Evolutionary conservation across 345 rosid genomes (phyloP), one percentile per base, ranked within the genome.

Genomic region (Salix brachista): DNA sequence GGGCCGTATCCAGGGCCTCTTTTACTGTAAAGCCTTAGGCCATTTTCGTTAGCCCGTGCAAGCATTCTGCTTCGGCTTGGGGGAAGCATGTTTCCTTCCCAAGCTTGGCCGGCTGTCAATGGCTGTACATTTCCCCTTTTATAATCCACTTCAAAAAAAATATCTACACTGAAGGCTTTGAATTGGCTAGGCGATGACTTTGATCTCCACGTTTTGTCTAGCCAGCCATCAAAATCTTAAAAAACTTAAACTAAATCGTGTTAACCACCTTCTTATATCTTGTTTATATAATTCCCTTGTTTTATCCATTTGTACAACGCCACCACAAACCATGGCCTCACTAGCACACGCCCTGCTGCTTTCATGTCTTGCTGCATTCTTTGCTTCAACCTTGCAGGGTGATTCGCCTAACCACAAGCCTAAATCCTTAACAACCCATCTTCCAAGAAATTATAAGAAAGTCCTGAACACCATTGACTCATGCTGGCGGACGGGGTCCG

Each of bases 401-500:
- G 16, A 28, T 54, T 61, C 72, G n/a, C 21, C 30, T 5, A 48
- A 39, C 65, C 74, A 79, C 48, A 54, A 76, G 34, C 68, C 67
- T 26, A 39, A 64, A n/a, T 16, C 65, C 50, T 36, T 36, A 46
- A 23, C 83, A 65, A 14, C 19, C 65, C 75, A 39, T 64, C 72
- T 80, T 54, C 78, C 68, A 5, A 56, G 44, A 73, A 14, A 70
- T 17, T 17, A 67, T 8, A n/a, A 41, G 26, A 56, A 26, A 25
- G 16, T 60, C 34, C 52, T 76, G 30, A 80, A 80, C 67, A 5
- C 83, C 42, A 72, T 80, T 10, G 83, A 76, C 67, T 80, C 83
- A 0, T 80, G 80, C 34, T 72, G 83, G 83, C 80, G 83, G 1
- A 37, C 69, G 39, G 34, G 67, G 4, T 62, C 80, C 7, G 28